Evolutionary conservation across 768 basidiomycete genomes (phyloP), one percentile per base, ranked within the genome.

Genomic region (Lentinula boryana): DNA sequence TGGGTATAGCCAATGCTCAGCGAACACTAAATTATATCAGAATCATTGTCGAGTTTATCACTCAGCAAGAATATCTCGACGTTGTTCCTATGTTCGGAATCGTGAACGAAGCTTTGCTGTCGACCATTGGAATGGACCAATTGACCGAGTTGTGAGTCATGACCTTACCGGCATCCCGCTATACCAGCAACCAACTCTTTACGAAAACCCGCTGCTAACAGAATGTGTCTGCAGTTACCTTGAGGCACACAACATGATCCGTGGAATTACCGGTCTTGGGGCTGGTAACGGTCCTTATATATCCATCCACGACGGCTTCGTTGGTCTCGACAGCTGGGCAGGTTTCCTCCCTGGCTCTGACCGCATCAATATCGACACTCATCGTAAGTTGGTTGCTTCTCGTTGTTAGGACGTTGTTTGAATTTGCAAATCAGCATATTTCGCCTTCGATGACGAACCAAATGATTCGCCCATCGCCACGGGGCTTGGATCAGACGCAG

Each of bases 1-100:
- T 94, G 93, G 93, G 93, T 21, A 71, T 91, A 60, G 90, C 91
- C 40, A 95, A 95, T 66, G 93, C 89, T 16, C 86, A 94, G 70
- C 84, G 93, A 15, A 77, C 86, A 7, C 73, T 95, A 50, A 82
- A 90, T 69, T 86, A 89, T 66, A 88, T 95, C 64, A 83, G 92
- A n/a, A 81, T 86, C 52, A 75, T 90, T 67, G 80, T 84, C 56
- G 88, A 91, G 71, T 95, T 95, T 74, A 87, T 95, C 70, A 81
- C 83, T n/a, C 89, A 92, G 71, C 81, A 85, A 2, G 81, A 91
- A 66, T 92, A 88, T 76, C 76, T 74, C 60, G 75, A 87, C 58
- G 81, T 93, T 18, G 78, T 88, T 7, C 78, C 78, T 12, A 75
- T 84, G 60, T 89, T 87, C 66, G 82, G 86, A 36, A 81, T 88